Conservation (phyloP, 805 yeast species). For the Priceomyces carsonii region DNA sequence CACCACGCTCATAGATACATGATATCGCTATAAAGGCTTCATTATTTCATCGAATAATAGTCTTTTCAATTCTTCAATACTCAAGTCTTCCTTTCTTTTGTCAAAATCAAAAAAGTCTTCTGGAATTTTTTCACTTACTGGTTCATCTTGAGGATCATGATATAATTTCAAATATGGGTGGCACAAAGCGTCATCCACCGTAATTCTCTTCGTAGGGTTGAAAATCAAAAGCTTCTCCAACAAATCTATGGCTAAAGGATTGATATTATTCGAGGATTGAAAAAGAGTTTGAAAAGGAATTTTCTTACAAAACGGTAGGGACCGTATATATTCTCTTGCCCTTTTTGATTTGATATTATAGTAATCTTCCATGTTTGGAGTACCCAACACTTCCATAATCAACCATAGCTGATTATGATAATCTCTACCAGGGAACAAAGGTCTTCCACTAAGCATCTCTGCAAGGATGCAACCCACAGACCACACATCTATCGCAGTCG, state of each 20-base stretch:
- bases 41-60: constrained; percentile 81
- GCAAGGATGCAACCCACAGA: constrained; percentile 95
- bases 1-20: background rate
- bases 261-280: constrained; percentile 27
- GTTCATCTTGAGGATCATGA: constrained; percentile 95
- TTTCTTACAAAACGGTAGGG: constrained; percentile 71
- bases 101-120: constrained; percentile 90
- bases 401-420: constrained; percentile 87
- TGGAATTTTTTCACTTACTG: constrained; percentile 78
- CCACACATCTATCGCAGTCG: constrained; percentile 96
- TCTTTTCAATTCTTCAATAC: constrained; percentile 72
- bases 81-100: constrained; percentile 73
- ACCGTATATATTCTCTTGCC: constrained; percentile 84
- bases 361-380: constrained; percentile 81
- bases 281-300: constrained; percentile 53
- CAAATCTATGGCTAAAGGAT: constrained; percentile 56
- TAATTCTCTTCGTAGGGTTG: constrained; percentile 70
- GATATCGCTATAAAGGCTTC: constrained; percentile 42
- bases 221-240: constrained; percentile 64
- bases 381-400: constrained; percentile 82
- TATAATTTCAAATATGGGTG: constrained; percentile 89
- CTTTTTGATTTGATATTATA: constrained; percentile 72
- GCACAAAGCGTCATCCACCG: constrained; percentile 72
- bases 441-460: constrained; percentile 82
- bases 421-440: constrained; percentile 92